phyloP scores from a whole-genome alignment of 2,329 filamentous ascomycete genomes.

The Proliferodiscus dingleyae region DNA sequence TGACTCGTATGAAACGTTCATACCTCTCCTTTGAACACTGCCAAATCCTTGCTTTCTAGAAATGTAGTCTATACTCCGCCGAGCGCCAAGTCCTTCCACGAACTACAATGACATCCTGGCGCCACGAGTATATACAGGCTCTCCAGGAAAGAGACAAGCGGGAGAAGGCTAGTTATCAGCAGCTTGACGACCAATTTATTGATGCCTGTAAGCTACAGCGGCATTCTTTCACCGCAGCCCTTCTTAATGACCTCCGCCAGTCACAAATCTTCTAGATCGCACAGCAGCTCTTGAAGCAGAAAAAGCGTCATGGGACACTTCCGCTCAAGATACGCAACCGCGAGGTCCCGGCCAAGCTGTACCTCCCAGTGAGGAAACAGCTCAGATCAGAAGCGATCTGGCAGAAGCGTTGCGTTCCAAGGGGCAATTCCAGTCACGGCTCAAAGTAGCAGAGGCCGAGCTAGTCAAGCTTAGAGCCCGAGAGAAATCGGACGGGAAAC shows the following conservation, averaged over 20 bases:
- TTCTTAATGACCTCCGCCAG: constrained; percentile 36
- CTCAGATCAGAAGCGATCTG: constrained; percentile 63
- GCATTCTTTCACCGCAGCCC: not conserved
- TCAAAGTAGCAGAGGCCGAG: constrained; percentile 59
- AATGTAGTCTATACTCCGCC: constrained; percentile 1
- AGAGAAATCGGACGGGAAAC: constrained; percentile 53
- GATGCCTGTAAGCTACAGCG: constrained; percentile 61
- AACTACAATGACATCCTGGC: constrained; percentile 48
- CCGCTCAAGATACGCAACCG: constrained; percentile 27
- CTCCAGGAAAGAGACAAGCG: constrained; percentile 67
- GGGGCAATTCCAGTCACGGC: constrained; percentile 58
- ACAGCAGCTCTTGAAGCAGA: constrained; percentile 59
- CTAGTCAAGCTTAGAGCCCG: constrained; percentile 58
- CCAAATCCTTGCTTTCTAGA: not conserved
- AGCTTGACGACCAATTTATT: constrained; percentile 62
- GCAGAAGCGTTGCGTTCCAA: constrained; percentile 72
- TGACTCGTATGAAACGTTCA: not conserved
- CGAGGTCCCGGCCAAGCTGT: constrained; percentile 24
- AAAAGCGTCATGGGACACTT: constrained; percentile 36
- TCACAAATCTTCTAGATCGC: constrained; percentile 62
- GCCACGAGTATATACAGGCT: constrained; percentile 73
- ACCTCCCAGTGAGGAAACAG: constrained; percentile 28
- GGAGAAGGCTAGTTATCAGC: constrained; percentile 56
- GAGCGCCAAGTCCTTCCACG: constrained; percentile 1
- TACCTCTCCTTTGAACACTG: not conserved